phyloP scores from a whole-genome alignment of 768 basidiomycete species.

The Suillus alpinus region DNA sequence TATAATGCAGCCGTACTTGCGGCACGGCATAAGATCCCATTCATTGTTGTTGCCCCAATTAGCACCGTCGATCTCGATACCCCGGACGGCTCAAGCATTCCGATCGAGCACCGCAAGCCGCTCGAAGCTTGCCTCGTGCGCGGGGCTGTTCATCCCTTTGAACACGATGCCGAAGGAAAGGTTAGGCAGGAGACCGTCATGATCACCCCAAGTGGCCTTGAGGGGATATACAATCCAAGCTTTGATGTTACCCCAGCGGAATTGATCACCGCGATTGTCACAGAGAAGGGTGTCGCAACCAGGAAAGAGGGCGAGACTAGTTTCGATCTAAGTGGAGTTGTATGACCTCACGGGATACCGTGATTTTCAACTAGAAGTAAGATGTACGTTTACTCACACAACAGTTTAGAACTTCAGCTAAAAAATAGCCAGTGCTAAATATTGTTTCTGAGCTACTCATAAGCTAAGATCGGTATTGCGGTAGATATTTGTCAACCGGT shows the following conservation, averaged over 20 bases:
- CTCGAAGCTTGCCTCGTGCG: conserved; percentile 88
- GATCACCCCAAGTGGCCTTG: conserved; percentile 69
- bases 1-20: conserved; percentile 96
- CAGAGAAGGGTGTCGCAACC: conserved; percentile 90
- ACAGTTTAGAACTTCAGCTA: neutral
- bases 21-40: conserved; percentile 81
- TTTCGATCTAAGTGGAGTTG: conserved; percentile 59
- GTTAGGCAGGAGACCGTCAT: conserved; percentile 75
- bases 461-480: neutral
- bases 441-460: neutral
- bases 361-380: neutral
- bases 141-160: conserved; percentile 67
- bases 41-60: conserved; percentile 91
- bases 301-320: conserved; percentile 51
- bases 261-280: conserved; percentile 91
- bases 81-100: conserved; percentile 73
- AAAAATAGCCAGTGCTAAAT: neutral
- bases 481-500: neutral
- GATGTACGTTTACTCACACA: neutral
- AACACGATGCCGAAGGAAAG: conserved; percentile 36
- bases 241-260: conserved; percentile 97
- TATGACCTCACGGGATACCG: neutral
- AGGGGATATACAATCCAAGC: conserved; percentile 82
- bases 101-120: conserved; percentile 88
- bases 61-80: conserved; percentile 88